phyloP scores from a whole-genome alignment of 2,329 filamentous ascomycete species.

The Penicillium sp. region DNA sequence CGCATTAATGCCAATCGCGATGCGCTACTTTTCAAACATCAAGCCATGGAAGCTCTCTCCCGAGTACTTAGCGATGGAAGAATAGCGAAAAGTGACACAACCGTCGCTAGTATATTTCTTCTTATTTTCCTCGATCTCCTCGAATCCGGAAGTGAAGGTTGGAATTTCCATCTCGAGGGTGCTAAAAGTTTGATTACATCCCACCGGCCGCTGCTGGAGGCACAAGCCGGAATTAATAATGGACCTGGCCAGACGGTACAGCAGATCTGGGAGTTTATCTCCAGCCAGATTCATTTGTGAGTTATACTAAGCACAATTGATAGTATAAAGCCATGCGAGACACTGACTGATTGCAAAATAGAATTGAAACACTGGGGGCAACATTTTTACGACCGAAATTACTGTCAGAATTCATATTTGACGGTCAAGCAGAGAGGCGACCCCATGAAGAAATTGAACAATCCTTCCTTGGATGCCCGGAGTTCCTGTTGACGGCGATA shows the following conservation, averaged over 20 bases:
- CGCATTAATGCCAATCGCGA: conserved; percentile 24
- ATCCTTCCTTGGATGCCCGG: conserved; percentile 38
- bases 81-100: conserved; percentile 24
- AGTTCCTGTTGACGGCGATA: conserved; percentile 30
- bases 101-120: conserved; percentile 35
- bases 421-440: conserved; percentile 14
- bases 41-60: conserved; percentile 33
- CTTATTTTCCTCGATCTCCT: conserved; percentile 33
- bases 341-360: conserved; percentile 7
- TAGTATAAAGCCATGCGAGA: neutral
- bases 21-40: conserved; percentile 35
- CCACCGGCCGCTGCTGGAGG: conserved; percentile 6
- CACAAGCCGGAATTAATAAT: conserved; percentile 11
- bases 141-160: conserved; percentile 34
- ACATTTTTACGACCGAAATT: conserved; percentile 33
- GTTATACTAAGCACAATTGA: neutral
- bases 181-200: conserved; percentile 29
- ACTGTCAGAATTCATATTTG: conserved; percentile 22
- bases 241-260: conserved; percentile 29
- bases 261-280: conserved; percentile 30
- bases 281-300: conserved; percentile 31
- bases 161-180: conserved; percentile 35
- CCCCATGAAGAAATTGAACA: conserved; percentile 29
- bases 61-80: conserved; percentile 13
- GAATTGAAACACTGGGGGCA: conserved; percentile 34